Conservation (phyloP, 441 rosid species). For the Lepidium campestre region DNA sequence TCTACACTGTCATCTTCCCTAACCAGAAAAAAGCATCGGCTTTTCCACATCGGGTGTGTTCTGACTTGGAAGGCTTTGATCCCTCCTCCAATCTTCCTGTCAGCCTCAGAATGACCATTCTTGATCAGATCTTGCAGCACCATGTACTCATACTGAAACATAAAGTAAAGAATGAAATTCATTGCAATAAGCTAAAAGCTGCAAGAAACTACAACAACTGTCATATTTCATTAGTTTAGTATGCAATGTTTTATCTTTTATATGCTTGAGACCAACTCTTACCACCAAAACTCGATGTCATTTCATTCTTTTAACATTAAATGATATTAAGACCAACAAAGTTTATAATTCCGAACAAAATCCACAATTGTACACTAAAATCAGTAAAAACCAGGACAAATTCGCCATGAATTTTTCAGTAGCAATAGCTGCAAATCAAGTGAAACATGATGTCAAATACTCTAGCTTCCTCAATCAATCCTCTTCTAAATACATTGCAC, state of each 20-base stretch:
- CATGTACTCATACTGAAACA: slow-evolving; percentile 63
- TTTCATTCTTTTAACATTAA: background rate
- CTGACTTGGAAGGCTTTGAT: slow-evolving; percentile 62
- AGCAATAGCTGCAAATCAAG: background rate
- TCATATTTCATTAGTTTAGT: background rate
- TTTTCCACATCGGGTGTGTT: slow-evolving; percentile 63
- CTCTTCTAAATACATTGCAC: background rate
- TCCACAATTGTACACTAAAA: background rate
- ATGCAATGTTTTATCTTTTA: background rate
- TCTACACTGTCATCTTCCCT: slow-evolving; percentile 63
- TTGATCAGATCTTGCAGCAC: slow-evolving; percentile 66
- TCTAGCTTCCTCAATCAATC: background rate
- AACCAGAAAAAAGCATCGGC: slow-evolving; percentile 66
- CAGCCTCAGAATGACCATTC: slow-evolving; percentile 69
- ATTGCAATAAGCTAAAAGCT: background rate
- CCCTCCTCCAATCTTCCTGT: slow-evolving; percentile 69
- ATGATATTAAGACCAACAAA: background rate
- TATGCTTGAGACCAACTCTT: background rate
- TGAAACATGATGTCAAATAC: background rate
- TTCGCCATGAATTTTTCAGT: background rate
- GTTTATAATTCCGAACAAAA: background rate
- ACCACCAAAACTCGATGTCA: background rate
- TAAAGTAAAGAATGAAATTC: background rate
- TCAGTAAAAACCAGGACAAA: background rate
- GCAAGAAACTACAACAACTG: background rate